Conservation (phyloP, 768 basidiomycete genomes). For the Termitomyces titanicus region DNA sequence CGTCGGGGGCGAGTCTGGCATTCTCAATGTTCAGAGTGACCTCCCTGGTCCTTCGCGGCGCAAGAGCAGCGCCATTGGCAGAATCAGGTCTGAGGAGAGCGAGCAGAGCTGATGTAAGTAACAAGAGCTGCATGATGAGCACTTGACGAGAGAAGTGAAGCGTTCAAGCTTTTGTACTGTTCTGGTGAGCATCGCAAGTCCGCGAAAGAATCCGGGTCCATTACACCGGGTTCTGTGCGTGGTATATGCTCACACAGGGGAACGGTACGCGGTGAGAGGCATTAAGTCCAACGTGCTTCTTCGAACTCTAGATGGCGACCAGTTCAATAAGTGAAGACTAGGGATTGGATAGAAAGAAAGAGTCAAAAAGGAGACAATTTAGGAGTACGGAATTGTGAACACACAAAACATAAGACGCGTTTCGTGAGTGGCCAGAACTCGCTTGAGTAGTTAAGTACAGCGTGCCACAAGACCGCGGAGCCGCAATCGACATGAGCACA, state of each 20-base stretch:
- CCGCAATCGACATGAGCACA: background rate
- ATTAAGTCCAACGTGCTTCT: background rate
- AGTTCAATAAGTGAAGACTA: conserved; percentile 5
- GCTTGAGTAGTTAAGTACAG: background rate
- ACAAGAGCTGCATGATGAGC: conserved; percentile 12
- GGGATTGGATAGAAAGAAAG: conserved; percentile 6
- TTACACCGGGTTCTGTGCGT: background rate
- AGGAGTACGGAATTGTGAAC: background rate
- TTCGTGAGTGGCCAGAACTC: conserved; percentile 2
- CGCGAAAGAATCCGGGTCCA: conserved; percentile 9
- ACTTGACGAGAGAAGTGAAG: background rate
- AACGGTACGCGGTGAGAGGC: conserved; percentile 1
- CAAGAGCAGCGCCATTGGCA: background rate
- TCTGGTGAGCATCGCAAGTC: background rate
- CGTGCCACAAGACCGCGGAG: background rate
- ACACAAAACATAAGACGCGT: background rate
- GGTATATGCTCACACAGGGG: background rate
- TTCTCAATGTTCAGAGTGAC: conserved; percentile 19
- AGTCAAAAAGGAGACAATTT: no score
- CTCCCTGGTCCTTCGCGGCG: background rate
- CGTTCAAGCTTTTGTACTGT: conserved; percentile 8
- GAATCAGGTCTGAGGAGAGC: conserved; percentile 8
- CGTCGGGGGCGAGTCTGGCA: conserved; percentile 17
- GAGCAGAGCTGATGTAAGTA: conserved; percentile 6
- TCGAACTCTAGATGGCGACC: background rate